Evolutionary conservation across 2,329 filamentous ascomycete genomes (phyloP), one percentile per base, ranked within the genome.

Genomic region (Aspergillus piperis): DNA sequence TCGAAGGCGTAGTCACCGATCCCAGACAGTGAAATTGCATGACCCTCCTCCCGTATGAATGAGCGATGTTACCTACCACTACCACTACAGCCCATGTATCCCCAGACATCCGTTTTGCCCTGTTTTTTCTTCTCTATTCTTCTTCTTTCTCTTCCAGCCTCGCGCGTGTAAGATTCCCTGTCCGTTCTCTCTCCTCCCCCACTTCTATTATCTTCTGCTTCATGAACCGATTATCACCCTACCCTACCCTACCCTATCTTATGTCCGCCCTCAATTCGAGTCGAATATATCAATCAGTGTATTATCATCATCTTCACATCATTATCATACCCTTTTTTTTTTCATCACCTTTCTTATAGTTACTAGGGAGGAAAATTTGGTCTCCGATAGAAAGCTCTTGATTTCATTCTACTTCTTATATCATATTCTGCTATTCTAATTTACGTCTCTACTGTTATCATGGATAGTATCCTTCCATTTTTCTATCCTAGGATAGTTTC

Each of bases 1-100:
- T 96, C 71, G 95, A 98, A 72, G 95, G 94, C 1, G 87, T 99
- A 42, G 87, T 97, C 61, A 85, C 91, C 58, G 85, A 89, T 66
- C 70, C 84, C 48, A 85, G 86, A 67, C 80, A 74, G 66, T 76
- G 63, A 69, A 49, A 11, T 21, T 39, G 38, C 23, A 44, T 11
- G 51, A 41, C 36, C 36, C 41, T 23, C 17, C 25, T 27, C 25
- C 53, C 27, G 23, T 55, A 55, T 47, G 53, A 55, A 55, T 55
- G 39, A 44, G 27, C 44, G 41, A 62, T 53, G 60, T 61, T 57
- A 60, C 52, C 32, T 36, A 36, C 32, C 10, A 36, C 32, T 11
- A 36, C 32, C 11, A 36, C 10, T 11, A 36, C 57, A 62, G 52
- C 7, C 17, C 15, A 30, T 25, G 19, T 17, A 5, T 38, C 17